A percentile compares a stretch with the other conserved stretches of the same genome.
Conservation (phyloP, 768 basidiomycete species). For the Cytidiella melzeri region DNA sequence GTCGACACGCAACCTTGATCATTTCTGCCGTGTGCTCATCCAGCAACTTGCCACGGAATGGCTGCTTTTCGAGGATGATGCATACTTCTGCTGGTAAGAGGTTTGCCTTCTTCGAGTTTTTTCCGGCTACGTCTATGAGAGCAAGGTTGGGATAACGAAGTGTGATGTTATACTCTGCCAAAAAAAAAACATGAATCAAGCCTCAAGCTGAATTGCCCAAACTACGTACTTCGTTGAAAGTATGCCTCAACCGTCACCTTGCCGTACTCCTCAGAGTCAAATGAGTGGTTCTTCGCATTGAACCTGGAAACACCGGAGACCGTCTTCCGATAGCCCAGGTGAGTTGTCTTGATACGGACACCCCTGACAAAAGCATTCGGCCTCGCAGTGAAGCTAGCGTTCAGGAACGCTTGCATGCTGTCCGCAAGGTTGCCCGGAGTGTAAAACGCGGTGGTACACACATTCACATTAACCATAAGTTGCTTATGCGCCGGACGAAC, state of each 20-base stretch:
- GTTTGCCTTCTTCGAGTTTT: conserved; percentile 27
- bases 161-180: conserved; percentile 36
- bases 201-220: neutral
- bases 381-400: conserved; percentile 54
- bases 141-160: conserved; percentile 36
- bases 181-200: neutral
- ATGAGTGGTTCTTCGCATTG: conserved; percentile 34
- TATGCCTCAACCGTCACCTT: conserved; percentile 42
- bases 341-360: conserved; percentile 57
- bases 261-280: conserved; percentile 34
- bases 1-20: conserved; percentile 44
- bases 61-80: conserved; percentile 37
- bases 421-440: conserved; percentile 36
- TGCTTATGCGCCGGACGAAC: conserved; percentile 36
- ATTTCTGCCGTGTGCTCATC: conserved; percentile 47
- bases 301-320: conserved; percentile 47
- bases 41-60: conserved; percentile 44
- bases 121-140: conserved; percentile 43
- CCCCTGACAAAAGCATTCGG: conserved; percentile 57
- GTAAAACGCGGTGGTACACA: conserved; percentile 47
- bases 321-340: conserved; percentile 72
- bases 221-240: conserved; percentile 36
- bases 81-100: conserved; percentile 44
- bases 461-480: conserved; percentile 49
- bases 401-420: conserved; percentile 35